Evolutionary conservation across 139 green algal genomes (phyloP).

Genomic region (Dunaliella sp.): DNA sequence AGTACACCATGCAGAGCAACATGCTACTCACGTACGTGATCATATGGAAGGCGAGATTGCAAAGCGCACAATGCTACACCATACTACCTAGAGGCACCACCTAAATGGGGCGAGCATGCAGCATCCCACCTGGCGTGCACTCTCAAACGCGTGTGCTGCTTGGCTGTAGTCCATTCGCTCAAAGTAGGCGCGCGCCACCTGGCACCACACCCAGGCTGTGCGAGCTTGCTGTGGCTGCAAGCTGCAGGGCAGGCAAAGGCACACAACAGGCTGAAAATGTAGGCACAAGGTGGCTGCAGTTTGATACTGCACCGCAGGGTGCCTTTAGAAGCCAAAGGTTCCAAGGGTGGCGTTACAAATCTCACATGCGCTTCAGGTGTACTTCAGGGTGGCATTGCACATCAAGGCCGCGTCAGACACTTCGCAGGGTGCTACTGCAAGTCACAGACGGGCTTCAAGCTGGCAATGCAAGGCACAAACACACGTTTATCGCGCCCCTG

Average conservation of each 20-base stretch:
- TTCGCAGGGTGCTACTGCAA: too few species aligned
- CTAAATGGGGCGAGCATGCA: too few species aligned
- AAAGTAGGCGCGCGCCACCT: slow-evolving; percentile 76
- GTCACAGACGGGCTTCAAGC: too few species aligned
- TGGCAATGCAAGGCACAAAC: too few species aligned
- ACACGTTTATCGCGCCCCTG: too few species aligned
- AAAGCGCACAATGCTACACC: neutral
- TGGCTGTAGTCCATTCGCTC: slow-evolving; percentile 85
- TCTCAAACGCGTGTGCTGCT: slow-evolving; percentile 58
- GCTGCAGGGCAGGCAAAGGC: neutral
- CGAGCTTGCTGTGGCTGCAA: slow-evolving; percentile 66
- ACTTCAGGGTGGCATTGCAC: too few species aligned
- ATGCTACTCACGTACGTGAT: neutral
- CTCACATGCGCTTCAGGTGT: too few species aligned
- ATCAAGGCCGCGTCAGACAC: too few species aligned
- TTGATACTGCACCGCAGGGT: too few species aligned
- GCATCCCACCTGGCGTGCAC: slow-evolving; percentile 21
- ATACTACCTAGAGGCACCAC: too few species aligned
- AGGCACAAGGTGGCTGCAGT: neutral
- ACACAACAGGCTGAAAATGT: neutral
- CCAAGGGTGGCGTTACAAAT: too few species aligned
- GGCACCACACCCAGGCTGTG: slow-evolving; percentile 79
- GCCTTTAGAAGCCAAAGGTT: too few species aligned
- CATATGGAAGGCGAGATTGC: neutral
- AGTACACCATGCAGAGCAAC: neutral